Conservation (phyloP, 164 flowering plant genomes). For the Dillenia suffruticosa region DNA sequence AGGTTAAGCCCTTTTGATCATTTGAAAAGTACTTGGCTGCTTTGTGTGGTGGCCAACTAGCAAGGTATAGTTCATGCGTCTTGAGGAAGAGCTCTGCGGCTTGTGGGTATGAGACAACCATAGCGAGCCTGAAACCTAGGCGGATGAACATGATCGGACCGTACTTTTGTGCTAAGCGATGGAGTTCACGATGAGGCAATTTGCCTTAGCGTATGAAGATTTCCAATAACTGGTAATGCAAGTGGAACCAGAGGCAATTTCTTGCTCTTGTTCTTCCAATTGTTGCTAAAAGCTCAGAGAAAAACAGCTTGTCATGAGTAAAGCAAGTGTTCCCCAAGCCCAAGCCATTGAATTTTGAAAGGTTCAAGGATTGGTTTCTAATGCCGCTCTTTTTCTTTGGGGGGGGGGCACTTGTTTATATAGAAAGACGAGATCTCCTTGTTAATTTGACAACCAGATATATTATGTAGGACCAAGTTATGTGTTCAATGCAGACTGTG, state of each 20-base stretch:
- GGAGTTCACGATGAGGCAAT: constrained; percentile 21
- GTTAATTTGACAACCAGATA: no score
- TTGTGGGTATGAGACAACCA: constrained; percentile 17
- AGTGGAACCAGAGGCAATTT: constrained; percentile 39
- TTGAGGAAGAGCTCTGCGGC: constrained; percentile 22
- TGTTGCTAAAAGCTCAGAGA: neutral
- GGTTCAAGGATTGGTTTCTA: no score
- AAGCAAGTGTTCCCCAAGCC: constrained; percentile 4
- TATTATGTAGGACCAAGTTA: no score
- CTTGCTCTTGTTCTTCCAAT: constrained; percentile 5
- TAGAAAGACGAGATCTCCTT: no score
- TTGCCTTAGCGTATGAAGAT: constrained; percentile 26
- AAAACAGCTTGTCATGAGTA: neutral
- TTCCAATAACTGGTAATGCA: constrained; percentile 34
- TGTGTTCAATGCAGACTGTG: no score
- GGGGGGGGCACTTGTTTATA: no score
- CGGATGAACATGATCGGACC: constrained; percentile 24
- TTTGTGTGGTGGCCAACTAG: constrained; percentile 17
- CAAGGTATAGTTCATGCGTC: constrained; percentile 19
- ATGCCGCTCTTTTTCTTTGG: no score
- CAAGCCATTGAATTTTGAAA: neutral
- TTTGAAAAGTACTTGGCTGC: constrained; percentile 25
- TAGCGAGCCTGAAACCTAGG: constrained; percentile 16
- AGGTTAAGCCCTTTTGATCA: constrained; percentile 15
- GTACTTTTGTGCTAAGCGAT: constrained; percentile 9